These are phyloP conservation scores for Ganoderma meredithae DNA, from an alignment of 1,284 basidiomycete genomes.

Conservation along the genomic window DNA sequence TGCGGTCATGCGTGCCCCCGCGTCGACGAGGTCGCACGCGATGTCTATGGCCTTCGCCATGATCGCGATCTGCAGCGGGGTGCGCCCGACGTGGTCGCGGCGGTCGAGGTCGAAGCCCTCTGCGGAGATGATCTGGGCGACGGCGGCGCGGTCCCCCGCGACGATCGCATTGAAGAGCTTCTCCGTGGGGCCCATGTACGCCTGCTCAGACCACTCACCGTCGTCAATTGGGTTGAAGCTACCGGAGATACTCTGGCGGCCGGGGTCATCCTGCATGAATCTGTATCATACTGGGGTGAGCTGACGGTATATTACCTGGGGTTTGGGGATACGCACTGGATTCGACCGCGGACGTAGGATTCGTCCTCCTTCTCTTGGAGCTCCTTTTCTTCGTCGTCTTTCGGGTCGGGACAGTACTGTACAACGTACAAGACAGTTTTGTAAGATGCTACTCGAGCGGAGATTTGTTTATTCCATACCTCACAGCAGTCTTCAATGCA, in stretches of 20 bases:
- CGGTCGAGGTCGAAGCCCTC: constrained; percentile 54
- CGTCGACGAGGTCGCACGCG: constrained; percentile 57
- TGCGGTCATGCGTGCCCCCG: constrained; percentile 60
- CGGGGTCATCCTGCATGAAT: constrained; percentile 65
- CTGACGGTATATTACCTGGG: background rate
- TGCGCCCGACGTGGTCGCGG: constrained; percentile 66
- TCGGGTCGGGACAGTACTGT: constrained; percentile 58
- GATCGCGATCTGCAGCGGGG: constrained; percentile 61
- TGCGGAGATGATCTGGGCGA: constrained; percentile 47
- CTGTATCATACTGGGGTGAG: constrained; percentile 36
- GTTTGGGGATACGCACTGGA: constrained; percentile 46
- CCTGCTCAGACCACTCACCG: constrained; percentile 69
- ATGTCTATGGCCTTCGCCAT: constrained; percentile 53
- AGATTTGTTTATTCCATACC: constrained; percentile 39
- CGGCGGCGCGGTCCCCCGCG: constrained; percentile 46
- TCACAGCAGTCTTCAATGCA: constrained; percentile 67
- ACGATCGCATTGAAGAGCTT: constrained; percentile 63
- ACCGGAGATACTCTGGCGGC: constrained; percentile 65
- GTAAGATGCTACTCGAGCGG: background rate
- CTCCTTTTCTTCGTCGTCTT: constrained; percentile 57
- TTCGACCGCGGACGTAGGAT: constrained; percentile 58
- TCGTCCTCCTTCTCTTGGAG: constrained; percentile 61
- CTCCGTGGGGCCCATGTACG: constrained; percentile 60
- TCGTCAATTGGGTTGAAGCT: constrained; percentile 71
- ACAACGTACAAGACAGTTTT: background rate